These are phyloP conservation scores for Acorus calamus DNA, from an alignment of 106 monocot species.

Conservation along the genomic window DNA sequence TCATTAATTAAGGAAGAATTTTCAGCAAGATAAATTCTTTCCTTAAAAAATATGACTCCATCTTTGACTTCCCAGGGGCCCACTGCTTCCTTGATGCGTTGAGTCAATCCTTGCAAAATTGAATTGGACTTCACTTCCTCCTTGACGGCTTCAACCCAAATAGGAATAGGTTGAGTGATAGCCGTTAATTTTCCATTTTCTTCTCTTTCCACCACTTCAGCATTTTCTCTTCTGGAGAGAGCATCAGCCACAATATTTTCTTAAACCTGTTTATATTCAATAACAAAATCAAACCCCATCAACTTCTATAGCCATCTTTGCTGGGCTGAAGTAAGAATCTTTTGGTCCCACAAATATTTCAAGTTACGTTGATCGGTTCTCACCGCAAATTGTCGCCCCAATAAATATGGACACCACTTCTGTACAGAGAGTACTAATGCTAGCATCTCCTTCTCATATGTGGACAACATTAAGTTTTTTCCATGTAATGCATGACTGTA, in stretches of 20 bases:
- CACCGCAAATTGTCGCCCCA: constrained; percentile 5
- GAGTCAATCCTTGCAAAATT: not conserved
- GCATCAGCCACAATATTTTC: too few relatives aligned
- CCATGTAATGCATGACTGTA: not conserved
- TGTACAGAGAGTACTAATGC: constrained; percentile 6
- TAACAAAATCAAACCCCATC: constrained; percentile 3
- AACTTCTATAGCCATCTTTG: constrained; percentile 8
- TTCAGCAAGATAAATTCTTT: not conserved
- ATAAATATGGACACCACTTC: constrained; percentile 7
- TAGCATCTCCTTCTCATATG: constrained; percentile 10
- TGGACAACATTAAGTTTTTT: not conserved
- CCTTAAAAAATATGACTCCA: not conserved
- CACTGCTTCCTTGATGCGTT: not conserved
- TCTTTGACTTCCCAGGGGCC: not conserved
- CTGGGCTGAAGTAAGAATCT: constrained; percentile 3
- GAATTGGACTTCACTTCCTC: not conserved
- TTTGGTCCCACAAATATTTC: not conserved
- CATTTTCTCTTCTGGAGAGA: not conserved
- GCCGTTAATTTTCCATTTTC: not conserved
- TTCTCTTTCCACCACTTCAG: not conserved
- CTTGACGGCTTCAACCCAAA: not conserved
- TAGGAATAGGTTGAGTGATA: not conserved
- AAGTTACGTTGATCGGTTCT: constrained; percentile 4
- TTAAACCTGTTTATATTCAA: too few relatives aligned
- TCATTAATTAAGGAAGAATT: not conserved